Evolutionary conservation across 2,329 filamentous ascomycete genomes (phyloP), one percentile per base, ranked within the genome.

Genomic region (Tolypocladium guangdongense): DNA sequence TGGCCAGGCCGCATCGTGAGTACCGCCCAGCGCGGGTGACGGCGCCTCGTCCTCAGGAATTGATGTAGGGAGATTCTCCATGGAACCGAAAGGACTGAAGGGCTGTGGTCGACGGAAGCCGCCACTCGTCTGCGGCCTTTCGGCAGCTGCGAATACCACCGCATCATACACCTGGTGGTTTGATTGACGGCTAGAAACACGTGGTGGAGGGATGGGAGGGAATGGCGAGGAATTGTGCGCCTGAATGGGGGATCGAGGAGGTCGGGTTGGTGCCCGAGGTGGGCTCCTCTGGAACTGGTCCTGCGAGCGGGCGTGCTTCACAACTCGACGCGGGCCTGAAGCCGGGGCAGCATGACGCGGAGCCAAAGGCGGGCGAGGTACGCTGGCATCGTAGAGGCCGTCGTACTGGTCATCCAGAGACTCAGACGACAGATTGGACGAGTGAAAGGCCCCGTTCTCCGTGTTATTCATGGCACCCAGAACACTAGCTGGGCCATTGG

Each of bases 131-230:
- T 68, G 68, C 3, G 77, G 72, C 22, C 75, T 71, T 22, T 78
- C 73, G 47, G 71, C 57, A 11, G 62, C 60, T 2, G 65, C 61
- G 33, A 60, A 65, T 22, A 64, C 61, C 12, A 70, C 56, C 2
- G 69, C 63, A 51, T 76, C 74, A 43, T 48, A 36, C 2, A 69
- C 65, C 46, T 74, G 75, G 35, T 72, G 70, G n/a, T 68, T 68
- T 10, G 74, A 78, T 16, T 73, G 67, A 14, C 80, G 76, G 59
- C 81, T 84, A 0, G 81, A 83, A 24, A 75, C 67, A 24, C 81
- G 75, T 4, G 77, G 75, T 6, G 78, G 80, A 4, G 75, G 72
- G 14, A 74, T 64, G 3, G 77, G 72, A 2, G 74, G 70, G 18
- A 62, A 63, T 60, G 51, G 66, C 58, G 56, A 66, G 12, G 60